Conservation (phyloP, 129 eudicot genomes). For the Kitagawia praeruptora region DNA sequence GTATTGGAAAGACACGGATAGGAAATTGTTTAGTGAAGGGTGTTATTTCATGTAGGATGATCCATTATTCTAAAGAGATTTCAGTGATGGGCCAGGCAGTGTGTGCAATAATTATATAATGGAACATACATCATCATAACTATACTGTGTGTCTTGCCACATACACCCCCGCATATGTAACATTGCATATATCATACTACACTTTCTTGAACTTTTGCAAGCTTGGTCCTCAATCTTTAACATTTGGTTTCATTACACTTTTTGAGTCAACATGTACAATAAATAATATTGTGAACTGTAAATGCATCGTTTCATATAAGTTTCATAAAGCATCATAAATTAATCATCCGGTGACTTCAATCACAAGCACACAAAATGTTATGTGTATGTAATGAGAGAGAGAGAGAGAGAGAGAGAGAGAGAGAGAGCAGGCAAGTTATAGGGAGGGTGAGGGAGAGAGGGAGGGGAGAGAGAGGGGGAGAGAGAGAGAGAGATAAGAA, state of each 20-base stretch:
- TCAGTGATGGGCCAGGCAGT: background rate
- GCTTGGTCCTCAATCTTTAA: background rate
- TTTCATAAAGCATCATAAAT: no score
- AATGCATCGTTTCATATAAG: no score
- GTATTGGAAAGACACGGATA: no score
- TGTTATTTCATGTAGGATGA: background rate
- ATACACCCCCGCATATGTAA: background rate
- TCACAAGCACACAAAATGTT: background rate
- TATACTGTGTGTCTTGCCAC: conserved; percentile 3
- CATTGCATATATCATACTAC: background rate
- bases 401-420: conserved; percentile 6
- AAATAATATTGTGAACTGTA: no score
- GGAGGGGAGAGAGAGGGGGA: background rate
- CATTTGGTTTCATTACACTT: background rate
- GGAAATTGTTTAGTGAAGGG: background rate
- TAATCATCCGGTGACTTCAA: background rate
- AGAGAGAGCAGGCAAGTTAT: background rate
- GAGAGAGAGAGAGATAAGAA: background rate
- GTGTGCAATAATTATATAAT: background rate
- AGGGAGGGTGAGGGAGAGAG: background rate
- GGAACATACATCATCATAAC: background rate
- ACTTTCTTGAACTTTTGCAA: background rate
- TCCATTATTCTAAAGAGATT: background rate
- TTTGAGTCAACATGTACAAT: no score
- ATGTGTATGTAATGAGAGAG: background rate